Evolutionary conservation across 768 basidiomycete genomes (phyloP), one percentile per base, ranked within the genome.

Genomic region (Auricularia cornea): DNA sequence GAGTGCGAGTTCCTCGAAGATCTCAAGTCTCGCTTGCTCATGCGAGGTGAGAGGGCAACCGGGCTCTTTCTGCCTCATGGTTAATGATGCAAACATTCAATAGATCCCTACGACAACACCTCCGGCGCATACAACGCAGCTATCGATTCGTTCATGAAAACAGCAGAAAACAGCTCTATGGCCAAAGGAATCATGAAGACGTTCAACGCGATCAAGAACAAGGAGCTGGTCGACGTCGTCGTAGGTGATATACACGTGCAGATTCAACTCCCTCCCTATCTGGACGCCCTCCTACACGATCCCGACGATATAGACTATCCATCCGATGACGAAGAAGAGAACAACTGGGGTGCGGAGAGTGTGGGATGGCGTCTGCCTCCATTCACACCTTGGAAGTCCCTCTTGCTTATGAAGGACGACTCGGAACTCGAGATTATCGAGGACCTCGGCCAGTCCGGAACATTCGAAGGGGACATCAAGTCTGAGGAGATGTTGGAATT

Each of bases 321-420:
- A 29, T 72, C 75, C 1, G 84, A 87, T 63, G 70, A 80, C 31
- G 78, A 81, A 33, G 74, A 78, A 23, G 77, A 78, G 28, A 83
- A 83, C 23, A 69, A 76, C 18, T 90, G 91, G 90, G 88, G 87
- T 20, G 80, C 78, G 40, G 87, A 87, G 73, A 73, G 80, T 67
- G 78, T 85, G 62, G 90, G 90, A 2, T 92, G 88, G 88, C 80
- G 81, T 56, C 76, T 93, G 2, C 86, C 89, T 10, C 76, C 82
- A 20, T 80, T 98, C 28, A 80, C 85, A 18, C 95, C 96, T 4
- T 98, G 96, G 96, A 97, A 97, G 71, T 89, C 92, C 26, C 72
- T 98, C 18, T 75, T 98, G 5, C 80, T 94, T 20, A 75, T 81
- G 18, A 79, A 80, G 18, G 82, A 80, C 30, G 40, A 30, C 6